phyloP scores from a whole-genome alignment of 495 filamentous ascomycete genomes.

The Acidomyces sp. region DNA sequence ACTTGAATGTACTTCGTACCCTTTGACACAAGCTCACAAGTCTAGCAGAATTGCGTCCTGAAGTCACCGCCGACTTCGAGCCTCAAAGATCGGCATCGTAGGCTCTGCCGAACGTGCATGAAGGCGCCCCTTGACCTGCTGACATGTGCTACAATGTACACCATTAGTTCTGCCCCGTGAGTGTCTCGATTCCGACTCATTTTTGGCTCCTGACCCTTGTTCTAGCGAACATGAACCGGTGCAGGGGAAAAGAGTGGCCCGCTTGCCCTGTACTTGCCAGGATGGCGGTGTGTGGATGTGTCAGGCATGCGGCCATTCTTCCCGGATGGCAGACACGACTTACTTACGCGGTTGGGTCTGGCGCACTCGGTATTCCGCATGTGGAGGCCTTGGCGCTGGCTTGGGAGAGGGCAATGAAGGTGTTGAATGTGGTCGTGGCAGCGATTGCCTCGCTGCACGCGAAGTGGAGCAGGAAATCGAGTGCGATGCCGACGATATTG shows the following conservation, averaged over 20 bases:
- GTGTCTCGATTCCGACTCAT: background rate
- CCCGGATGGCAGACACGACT: slow-evolving; percentile 54
- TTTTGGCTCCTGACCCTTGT: background rate
- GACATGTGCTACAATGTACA: slow-evolving; percentile 1
- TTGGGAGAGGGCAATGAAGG: slow-evolving; percentile 81
- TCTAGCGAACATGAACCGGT: background rate
- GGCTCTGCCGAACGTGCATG: slow-evolving; percentile 62
- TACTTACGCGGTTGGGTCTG: slow-evolving; percentile 77
- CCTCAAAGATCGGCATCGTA: slow-evolving; percentile 57
- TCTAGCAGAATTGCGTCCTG: slow-evolving; percentile 64
- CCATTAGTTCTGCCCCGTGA: background rate
- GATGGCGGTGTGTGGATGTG: slow-evolving; percentile 62
- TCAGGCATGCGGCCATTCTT: slow-evolving; percentile 56
- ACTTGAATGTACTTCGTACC: background rate
- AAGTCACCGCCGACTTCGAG: slow-evolving; percentile 53
- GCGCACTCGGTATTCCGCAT: slow-evolving; percentile 72
- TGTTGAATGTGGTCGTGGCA: slow-evolving; percentile 65
- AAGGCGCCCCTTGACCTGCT: slow-evolving; percentile 43
- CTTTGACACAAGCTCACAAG: background rate
- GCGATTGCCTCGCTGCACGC: slow-evolving; percentile 52
- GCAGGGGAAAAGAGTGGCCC: slow-evolving; percentile 21
- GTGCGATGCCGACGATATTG: slow-evolving; percentile 54
- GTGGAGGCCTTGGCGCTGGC: slow-evolving; percentile 68
- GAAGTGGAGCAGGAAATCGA: slow-evolving; percentile 71
- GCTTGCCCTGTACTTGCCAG: slow-evolving; percentile 60